These are phyloP conservation scores for Dendryphion nanum DNA, from an alignment of 2,329 filamentous ascomycete genomes.

Conservation along the genomic window DNA sequence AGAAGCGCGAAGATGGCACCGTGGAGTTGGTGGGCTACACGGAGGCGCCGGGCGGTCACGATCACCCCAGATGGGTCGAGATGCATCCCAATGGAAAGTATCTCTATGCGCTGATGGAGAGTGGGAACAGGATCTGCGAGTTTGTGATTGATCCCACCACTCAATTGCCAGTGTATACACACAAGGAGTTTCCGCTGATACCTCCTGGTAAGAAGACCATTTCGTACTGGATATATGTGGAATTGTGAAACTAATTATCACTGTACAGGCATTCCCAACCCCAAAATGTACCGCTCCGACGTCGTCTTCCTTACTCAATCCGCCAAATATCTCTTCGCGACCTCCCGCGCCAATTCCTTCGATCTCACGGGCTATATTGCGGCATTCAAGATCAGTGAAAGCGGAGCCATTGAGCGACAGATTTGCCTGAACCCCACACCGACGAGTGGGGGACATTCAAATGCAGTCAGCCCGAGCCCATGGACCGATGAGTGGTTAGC, in stretches of 20 bases:
- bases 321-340: conserved; percentile 77
- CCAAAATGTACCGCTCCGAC: conserved; percentile 76
- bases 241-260: conserved; percentile 1
- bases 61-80: conserved; percentile 87
- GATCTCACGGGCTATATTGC: conserved; percentile 79
- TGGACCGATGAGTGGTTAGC: conserved; percentile 90
- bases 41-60: conserved; percentile 66
- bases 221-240: conserved; percentile 3
- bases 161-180: conserved; percentile 75
- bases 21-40: conserved; percentile 70
- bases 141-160: conserved; percentile 75
- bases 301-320: conserved; percentile 72
- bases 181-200: conserved; percentile 73
- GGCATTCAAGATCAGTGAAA: conserved; percentile 68
- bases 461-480: conserved; percentile 79
- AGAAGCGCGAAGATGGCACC: conserved; percentile 62
- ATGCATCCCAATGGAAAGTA: conserved; percentile 76
- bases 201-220: conserved; percentile 62
- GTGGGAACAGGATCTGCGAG: conserved; percentile 78
- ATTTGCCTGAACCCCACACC: conserved; percentile 80
- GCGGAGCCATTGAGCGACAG: conserved; percentile 72
- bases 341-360: conserved; percentile 74
- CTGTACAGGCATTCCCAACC: conserved; percentile 43
- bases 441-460: conserved; percentile 84
- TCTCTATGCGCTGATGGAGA: conserved; percentile 85